Evolutionary conservation across 2,329 filamentous ascomycete species (phyloP), one percentile per base, ranked within the genome.

Genomic region (Stylonectria norvegica): DNA sequence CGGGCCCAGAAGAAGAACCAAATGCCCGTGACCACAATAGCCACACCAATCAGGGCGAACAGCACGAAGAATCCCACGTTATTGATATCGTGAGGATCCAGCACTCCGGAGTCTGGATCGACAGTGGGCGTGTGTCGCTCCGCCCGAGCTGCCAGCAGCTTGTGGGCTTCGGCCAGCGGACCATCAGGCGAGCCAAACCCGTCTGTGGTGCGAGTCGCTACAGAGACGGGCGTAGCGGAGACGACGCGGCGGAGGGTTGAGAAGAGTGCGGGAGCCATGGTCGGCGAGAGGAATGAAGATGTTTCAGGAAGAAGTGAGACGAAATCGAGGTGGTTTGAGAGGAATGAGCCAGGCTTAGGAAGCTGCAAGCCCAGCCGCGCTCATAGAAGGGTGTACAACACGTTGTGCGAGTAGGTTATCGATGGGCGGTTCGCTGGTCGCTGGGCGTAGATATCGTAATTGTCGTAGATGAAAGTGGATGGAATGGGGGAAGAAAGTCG

Each of bases 1-100:
- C 86, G 91, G 42, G 91, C 91, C 86, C 88, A 94, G 76, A 95
- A 95, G 77, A 98, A 97, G 76, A 98, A 96, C 90, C 93, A 98
- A 59, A 97, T 89, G 17, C 76, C 79, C 0, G 73, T 78, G 4
- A 86, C 43, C 17, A 93, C 85, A 60, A 97, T 85, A 20, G 70
- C 79, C 1, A 82, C 81, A 22, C 87, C 89, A 37, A 97, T 80
- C 14, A 96, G 64, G 9, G 86, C 91, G 61, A 97, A 95, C 1
- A 97, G 71, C 1, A 85, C 83, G 60, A 97, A 86, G 55, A 95
- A 81, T 43, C 81, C 86, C 15, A 74, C 77, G 58, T 84, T 83
- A 66, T 76, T 80, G 64, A 82, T 79, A 42, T 75, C 55, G 27
- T 72, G 63, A 2, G 78, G 76, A 43, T 71, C 65, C n/a, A 78